Base-by-base conservation (phyloP, 768 basidiomycete genomes). In the Russula brevipes region DNA sequence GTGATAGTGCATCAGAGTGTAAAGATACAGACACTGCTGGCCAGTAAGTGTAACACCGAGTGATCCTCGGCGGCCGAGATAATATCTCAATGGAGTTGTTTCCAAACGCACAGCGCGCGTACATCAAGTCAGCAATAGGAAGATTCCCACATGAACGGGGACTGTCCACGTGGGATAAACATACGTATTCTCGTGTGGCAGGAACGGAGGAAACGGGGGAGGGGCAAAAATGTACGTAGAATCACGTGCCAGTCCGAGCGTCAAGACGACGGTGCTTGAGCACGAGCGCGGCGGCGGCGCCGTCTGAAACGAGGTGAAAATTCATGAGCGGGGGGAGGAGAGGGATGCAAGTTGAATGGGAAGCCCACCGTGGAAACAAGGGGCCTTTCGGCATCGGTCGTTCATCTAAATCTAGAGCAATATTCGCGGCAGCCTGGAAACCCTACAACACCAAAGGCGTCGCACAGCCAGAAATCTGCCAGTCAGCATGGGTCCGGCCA, bases 361-460 rank as follows among this genome's bases (percentile, higher is more conserved):
- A 12, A 35, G 79, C 84, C 44, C 60, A 89, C 88, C 89, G 82
- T 49, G 91, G 91, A 74, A 92, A 89, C 72, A 92, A 72, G 12
- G 91, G 90, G 0, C 94, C 91, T 68, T 86, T 87, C 8, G 94
- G 95, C 95, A 98, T 97, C 35, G 83, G 81, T 57, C 97, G 82
- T 59, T 88, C 86, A 72, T 99, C 97, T 66, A 99, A 76, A 72
- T 99, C 97, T 49, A 97, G 77, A 1, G 96, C 83, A 59, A 98
- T 86, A 73, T 96, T 96, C 8, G 91, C 86, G 2, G 93, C 91
- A 55, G 94, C 88, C 77, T 98, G 95, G 64, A 98, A 81, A 11
- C 85, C 89, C 89, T 93, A 68, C n/a, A 63, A 42, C 88, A 92
- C 67, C 16, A 63, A 45, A 46, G 19, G 44, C 31, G 39, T 17